Evolutionary conservation across 495 filamentous ascomycete species (phyloP), one percentile per base, ranked within the genome.

Genomic region (Penicillium paxilli): DNA sequence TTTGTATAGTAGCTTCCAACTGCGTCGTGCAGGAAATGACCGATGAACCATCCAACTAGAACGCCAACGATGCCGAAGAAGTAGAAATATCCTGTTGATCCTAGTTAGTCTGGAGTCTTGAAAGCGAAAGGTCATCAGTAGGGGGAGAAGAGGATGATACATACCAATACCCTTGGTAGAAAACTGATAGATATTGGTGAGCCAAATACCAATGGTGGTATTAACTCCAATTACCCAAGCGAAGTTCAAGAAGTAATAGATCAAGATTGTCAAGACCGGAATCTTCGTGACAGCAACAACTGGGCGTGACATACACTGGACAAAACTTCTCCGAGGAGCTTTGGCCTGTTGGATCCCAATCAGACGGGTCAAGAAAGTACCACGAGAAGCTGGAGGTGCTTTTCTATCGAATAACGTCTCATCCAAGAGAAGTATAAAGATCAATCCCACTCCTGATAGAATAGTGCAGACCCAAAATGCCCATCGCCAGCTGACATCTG

Each of bases 191-290:
- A 48, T 54, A 30, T 41, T 37, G 23, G n/a, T 47, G 5, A 54
- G 17, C 52, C 52, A 54, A n/a, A 54, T 54, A 3, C 44, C 35
- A 14, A 54, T 49, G 23, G 52, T 54, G 2, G 52, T 54, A 17
- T 54, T 54, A 22, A 54, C 52, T 14, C 52, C 52, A 8, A 54
- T 22, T 4, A 54, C 52, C 52, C 52, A 54, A 10, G 52, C 52
- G 22, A 19, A 42, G 20, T 54, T 54, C 21, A 54, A 16, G 16
- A 54, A 54, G 25, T 54, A 48, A 20, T 42, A 54, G 14, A 54
- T 49, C 17, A 54, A 16, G 32, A 54, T 54, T 7, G 35, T 32
- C 5, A 54, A 21, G 17, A 54, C 52, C n/a, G 52, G 52, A 30
- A 54, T 32, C 6, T 54, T 54, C 11, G 52, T 44, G 9, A 54